These are phyloP conservation scores for Claviceps fusiformis DNA, from an alignment of 2,329 filamentous ascomycete species.

Conservation along the genomic window DNA sequence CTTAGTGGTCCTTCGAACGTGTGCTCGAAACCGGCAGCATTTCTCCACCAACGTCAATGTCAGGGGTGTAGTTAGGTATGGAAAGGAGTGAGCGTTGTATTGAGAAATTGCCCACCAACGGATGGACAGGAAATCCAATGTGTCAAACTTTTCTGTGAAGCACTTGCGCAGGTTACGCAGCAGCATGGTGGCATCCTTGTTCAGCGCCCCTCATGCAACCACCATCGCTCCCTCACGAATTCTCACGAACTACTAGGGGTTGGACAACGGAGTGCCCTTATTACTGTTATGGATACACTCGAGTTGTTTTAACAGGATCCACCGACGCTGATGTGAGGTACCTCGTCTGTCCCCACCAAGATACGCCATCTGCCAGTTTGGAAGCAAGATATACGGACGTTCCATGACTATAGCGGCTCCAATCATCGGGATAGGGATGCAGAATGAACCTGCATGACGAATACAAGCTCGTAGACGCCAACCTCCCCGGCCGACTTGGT, in stretches of 20 bases:
- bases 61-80: conserved; percentile 2
- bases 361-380: conserved; percentile 7
- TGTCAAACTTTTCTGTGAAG: conserved; percentile 6
- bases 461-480: conserved; percentile 4
- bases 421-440: conserved; percentile 4
- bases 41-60: conserved; percentile 1
- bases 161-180: conserved; percentile 8
- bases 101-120: conserved; percentile 4
- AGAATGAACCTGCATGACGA: conserved; percentile 5
- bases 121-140: conserved; percentile 2
- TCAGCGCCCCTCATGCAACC: conserved; percentile 7
- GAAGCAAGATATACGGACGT: conserved; percentile 8
- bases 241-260: conserved; percentile 7
- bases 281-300: conserved; percentile 4
- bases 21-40: conserved; percentile 2
- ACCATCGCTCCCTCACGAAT: conserved; percentile 6
- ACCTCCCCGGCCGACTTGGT: not conserved
- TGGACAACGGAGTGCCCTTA: conserved; percentile 1
- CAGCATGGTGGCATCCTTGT: conserved; percentile 8
- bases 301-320: conserved; percentile 7
- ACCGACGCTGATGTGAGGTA: conserved; percentile 9
- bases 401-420: conserved; percentile 3
- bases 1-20: not conserved
- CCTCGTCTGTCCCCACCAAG: conserved; percentile 7
- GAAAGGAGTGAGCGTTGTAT: conserved; percentile 3